phyloP scores from a whole-genome alignment of 2,329 filamentous ascomycete species.

The Xylaria sp. region DNA sequence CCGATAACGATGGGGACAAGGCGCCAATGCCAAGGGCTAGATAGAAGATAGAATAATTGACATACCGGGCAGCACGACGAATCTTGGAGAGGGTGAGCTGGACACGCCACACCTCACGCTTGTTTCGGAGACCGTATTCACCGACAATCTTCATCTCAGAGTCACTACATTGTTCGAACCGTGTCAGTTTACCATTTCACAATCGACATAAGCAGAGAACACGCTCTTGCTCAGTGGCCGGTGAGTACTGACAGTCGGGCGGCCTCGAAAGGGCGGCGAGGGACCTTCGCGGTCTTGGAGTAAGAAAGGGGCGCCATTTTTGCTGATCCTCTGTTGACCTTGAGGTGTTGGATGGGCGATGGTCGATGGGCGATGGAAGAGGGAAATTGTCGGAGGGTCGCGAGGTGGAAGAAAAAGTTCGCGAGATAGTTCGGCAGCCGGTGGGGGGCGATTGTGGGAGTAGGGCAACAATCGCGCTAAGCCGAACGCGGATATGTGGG shows the following conservation, averaged over 20 bases:
- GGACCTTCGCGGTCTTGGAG: conserved; percentile 99
- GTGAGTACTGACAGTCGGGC: conserved; percentile 96
- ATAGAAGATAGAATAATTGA: background rate
- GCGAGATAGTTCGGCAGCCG: conserved; percentile 16
- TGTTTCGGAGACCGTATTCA: conserved; percentile 99
- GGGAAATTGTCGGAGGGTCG: conserved; percentile 16
- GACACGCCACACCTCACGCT: conserved; percentile 99
- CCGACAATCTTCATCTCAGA: conserved; percentile 99
- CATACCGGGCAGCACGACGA: conserved; percentile 99
- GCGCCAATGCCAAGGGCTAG: background rate
- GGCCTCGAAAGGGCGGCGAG: conserved; percentile 96
- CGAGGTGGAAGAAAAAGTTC: conserved; percentile 21
- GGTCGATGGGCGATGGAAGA: conserved; percentile 18
- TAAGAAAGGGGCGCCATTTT: conserved; percentile 61
- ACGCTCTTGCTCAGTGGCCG: conserved; percentile 98
- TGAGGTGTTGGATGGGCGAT: conserved; percentile 21
- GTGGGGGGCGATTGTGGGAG: conserved; percentile 25
- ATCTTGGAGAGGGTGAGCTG: conserved; percentile 99
- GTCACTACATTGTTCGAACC: conserved; percentile 61
- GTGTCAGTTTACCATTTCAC: conserved; percentile 64
- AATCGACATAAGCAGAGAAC: conserved; percentile 91
- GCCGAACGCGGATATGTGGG: conserved; percentile 8
- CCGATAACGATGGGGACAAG: background rate
- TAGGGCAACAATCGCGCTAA: conserved; percentile 28
- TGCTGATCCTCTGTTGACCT: conserved; percentile 36